Base-by-base conservation (phyloP, 2,329 filamentous ascomycete species). In the Colletotrichum sansevieriae region DNA sequence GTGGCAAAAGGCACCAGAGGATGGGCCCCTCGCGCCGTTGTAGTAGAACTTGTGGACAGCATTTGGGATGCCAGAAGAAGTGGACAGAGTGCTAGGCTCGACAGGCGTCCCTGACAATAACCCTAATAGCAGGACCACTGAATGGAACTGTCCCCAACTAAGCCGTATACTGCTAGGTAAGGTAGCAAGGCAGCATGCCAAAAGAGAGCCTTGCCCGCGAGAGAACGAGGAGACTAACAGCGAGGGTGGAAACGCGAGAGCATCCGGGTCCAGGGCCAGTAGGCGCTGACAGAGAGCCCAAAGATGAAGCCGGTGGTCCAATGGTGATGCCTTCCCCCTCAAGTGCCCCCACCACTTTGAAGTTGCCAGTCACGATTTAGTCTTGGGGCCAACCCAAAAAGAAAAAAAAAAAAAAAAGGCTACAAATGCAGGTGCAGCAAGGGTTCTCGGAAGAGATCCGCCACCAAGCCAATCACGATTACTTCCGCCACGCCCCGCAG, bases 371-470 rank as follows among this genome's bases (percentile, higher is more conserved):
- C 51, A 63, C 51, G 57, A 68, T 66, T 68, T 70, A 70, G 33
- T 55, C 25, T 33, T 54, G 10, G 10, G 51, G 35, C 18, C 15
- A n/a, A 52, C 25, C 15, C 3, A 22, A 22, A 22, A 22, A 22
- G 4, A 25, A 25, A 25, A 25, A 5, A 1, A 25, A 25, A 25
- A 25, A 4, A 25, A 25, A 25, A 25, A 4, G 5, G 25, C 25
- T 25, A 4, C 25, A 25, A 11, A 22, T 11, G 41, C 46, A 39
- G 37, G 49, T 39, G 47, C 29, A 25, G 49, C 65, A 68, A 18
- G 65, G 65, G 56, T 51, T 47, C 35, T 68, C 65, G 65, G 65
- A 68, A 65, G 62, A 65, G 65, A 68, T 65, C 65, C 65, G n/a
- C 15, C 22, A 4, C 10, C n/a, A 2, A 37, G 7, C 61, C 62